Percentiles rank a stretch among this genome's conserved stretches.
Conservation (phyloP, 179 eudicot species). For the Amaranthus tricolor region DNA sequence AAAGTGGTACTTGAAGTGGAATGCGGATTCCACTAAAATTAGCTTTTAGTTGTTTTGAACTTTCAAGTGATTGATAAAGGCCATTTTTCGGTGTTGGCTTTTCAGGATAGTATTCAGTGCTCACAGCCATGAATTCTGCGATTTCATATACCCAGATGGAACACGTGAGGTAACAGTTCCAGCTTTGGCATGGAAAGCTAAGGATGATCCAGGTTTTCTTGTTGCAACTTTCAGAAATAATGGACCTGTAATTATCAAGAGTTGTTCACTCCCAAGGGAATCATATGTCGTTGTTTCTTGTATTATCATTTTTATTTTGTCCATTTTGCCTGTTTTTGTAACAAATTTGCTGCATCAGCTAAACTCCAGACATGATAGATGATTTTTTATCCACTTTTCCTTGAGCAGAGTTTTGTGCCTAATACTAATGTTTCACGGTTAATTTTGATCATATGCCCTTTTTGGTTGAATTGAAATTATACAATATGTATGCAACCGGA, state of each 20-base stretch:
- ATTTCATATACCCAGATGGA: slow-evolving; percentile 20
- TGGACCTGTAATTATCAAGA: slow-evolving; percentile 4
- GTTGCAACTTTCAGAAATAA: slow-evolving; percentile 22
- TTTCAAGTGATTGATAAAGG: slow-evolving; percentile 10
- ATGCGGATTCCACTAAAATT: neutral
- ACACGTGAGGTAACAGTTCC: slow-evolving; percentile 21
- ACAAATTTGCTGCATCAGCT: slow-evolving; percentile 3
- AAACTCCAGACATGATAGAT: slow-evolving; percentile 12
- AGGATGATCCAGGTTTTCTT: slow-evolving; percentile 22
- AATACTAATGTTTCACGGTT: neutral
- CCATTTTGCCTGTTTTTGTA: slow-evolving; percentile 6
- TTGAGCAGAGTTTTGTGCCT: neutral
- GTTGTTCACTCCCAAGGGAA: slow-evolving; percentile 19
- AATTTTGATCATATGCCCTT: neutral
- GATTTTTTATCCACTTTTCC: neutral
- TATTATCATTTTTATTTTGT: slow-evolving; percentile 7
- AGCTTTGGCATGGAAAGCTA: slow-evolving; percentile 20
- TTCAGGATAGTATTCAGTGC: slow-evolving; percentile 22
- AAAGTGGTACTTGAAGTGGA: neutral
- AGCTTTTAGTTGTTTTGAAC: neutral
- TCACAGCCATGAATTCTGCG: slow-evolving; percentile 21
- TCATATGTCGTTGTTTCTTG: slow-evolving; percentile 14
- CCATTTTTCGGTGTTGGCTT: neutral
- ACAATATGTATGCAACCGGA: neutral
- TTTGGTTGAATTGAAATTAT: neutral